These are phyloP conservation scores for Psilocybe sp. DNA, from an alignment of 768 basidiomycete genomes.

Conservation along the genomic window DNA sequence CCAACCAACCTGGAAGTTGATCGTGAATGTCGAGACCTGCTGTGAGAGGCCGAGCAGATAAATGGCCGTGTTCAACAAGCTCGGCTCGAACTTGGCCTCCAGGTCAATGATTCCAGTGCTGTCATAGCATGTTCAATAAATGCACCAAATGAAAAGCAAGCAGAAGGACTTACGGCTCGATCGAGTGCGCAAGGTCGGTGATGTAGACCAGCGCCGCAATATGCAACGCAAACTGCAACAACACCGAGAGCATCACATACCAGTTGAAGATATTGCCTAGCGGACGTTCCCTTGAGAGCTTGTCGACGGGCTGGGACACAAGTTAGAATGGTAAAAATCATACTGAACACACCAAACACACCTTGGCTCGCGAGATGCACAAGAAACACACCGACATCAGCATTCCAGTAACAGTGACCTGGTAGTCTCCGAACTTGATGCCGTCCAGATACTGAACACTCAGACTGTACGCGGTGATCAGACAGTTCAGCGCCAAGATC, in stretches of 20 bases:
- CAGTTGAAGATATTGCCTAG: conserved; percentile 95
- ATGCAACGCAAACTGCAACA: conserved; percentile 92
- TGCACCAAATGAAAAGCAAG: background rate
- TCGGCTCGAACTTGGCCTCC: conserved; percentile 96
- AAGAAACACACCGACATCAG: conserved; percentile 98
- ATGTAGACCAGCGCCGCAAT: conserved; percentile 91
- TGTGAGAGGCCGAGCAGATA: conserved; percentile 94
- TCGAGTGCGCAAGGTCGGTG: conserved; percentile 74
- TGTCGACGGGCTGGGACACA: conserved; percentile 80
- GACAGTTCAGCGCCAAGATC: conserved; percentile 94
- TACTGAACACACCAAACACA: conserved; percentile 29
- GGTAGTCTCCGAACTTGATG: conserved; percentile 99
- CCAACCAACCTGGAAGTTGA: conserved; percentile 84
- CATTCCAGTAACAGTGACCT: conserved; percentile 94
- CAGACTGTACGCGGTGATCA: conserved; percentile 98
- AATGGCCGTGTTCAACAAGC: conserved; percentile 92
- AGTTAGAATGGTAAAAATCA: background rate
- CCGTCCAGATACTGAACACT: conserved; percentile 98
- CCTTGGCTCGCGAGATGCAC: conserved; percentile 97
- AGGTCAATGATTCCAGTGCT: conserved; percentile 81
- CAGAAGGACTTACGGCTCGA: conserved; percentile 65
- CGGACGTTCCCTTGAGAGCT: conserved; percentile 89
- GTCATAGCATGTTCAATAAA: conserved; percentile 6
- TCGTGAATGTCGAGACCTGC: conserved; percentile 97
- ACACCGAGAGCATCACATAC: conserved; percentile 89